Evolutionary conservation across 2,329 filamentous ascomycete genomes (phyloP), one percentile per base, ranked within the genome.

Genomic region (Ophiostoma ips): DNA sequence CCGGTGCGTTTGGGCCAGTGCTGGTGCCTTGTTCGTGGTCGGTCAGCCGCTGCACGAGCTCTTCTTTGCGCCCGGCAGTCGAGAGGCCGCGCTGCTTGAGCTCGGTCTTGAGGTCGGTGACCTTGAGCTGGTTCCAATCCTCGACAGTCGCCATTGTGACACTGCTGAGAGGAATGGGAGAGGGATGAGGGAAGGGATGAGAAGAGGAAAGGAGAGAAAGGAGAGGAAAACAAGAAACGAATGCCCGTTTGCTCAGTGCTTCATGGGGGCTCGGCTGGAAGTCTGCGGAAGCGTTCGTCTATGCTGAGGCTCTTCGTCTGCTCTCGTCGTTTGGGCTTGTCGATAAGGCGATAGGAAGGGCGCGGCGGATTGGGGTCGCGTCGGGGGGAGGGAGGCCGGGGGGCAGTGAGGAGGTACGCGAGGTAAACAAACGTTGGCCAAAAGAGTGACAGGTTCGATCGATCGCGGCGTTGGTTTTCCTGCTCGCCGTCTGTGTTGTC

Each of bases 61-160:
- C 84, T 21, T 79, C 73, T 62, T 88, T 85, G 48, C 87, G 71
- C 9, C 85, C 85, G 21, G 76, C 76, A 54, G 79, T 75, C 6
- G 79, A 69, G 36, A 89, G 74, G n/a, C 80, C 79, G 55, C 84
- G 77, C 52, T 71, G 72, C 66, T 85, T 87, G 38, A 89, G 72
- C 68, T 88, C 83, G 19, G 77, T 77, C 64, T 82, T 84, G 52
- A 90, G 73, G 59, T 88, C 83, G 33, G 80, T 71, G 55, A 90
- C 85, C 66, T 85, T 89, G 60, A 81, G 73, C 64, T 68, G 73
- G 54, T 64, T 66, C 68, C 72, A 78, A 57, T 76, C 73, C 48
- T 66, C 65, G 44, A 65, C 60, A 71, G 73, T 75, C 55, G 53
- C 12, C 43, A 45, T 48, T 19, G 24, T 40, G 10, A 16, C n/a